Evolutionary conservation across 2,329 filamentous ascomycete species (phyloP).

Genomic region (Pyrenophora seminiperda): DNA sequence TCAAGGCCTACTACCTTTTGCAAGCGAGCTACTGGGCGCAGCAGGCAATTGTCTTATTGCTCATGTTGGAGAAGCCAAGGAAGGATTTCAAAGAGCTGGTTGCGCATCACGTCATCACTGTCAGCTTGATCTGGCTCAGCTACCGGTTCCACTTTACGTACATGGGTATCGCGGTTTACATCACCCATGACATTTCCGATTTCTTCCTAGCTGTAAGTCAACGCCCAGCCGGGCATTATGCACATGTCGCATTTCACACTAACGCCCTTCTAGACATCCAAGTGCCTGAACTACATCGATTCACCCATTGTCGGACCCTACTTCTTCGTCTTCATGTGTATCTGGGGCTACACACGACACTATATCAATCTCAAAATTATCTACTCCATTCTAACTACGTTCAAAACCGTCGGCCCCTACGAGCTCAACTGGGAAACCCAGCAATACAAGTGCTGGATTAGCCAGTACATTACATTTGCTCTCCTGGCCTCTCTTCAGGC

Average conservation of each 20-base stretch:
- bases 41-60: constrained; percentile 83
- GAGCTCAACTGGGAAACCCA: constrained; percentile 75
- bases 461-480: constrained; percentile 68
- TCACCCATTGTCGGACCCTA: constrained; percentile 78
- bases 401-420: constrained; percentile 74
- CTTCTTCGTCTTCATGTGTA: constrained; percentile 78
- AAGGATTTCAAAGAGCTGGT: constrained; percentile 97
- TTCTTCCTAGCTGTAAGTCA: constrained; percentile 88
- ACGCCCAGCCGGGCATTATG: background rate
- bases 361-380: constrained; percentile 80
- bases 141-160: constrained; percentile 98
- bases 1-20: constrained; percentile 97
- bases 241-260: background rate
- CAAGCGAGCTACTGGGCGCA: constrained; percentile 96
- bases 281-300: constrained; percentile 89
- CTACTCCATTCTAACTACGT: constrained; percentile 75
- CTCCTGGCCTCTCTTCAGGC: constrained; percentile 72
- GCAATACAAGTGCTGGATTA: constrained; percentile 77
- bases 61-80: constrained; percentile 88
- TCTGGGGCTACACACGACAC: constrained; percentile 91
- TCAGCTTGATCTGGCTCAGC: constrained; percentile 81
- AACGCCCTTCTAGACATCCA: constrained; percentile 69
- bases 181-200: constrained; percentile 91
- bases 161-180: constrained; percentile 90
- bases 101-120: constrained; percentile 86